A percentile compares a stretch with the other conserved stretches of the same genome.
These are phyloP conservation scores for Cadophora gregata DNA, from an alignment of 2,329 filamentous ascomycete genomes.

Conservation along the genomic window DNA sequence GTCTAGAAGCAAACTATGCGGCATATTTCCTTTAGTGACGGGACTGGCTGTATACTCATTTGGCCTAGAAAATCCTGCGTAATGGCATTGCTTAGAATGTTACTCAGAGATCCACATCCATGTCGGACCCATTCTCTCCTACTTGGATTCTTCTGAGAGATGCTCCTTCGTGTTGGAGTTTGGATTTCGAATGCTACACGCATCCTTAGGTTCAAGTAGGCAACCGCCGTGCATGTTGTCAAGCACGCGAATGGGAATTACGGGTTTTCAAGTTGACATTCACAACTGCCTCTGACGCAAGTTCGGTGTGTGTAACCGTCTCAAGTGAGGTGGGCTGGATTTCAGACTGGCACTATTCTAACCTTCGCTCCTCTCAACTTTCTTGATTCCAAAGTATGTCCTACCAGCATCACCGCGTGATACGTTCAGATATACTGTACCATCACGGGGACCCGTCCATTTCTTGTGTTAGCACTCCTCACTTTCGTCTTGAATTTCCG, in stretches of 20 bases:
- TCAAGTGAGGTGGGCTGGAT: constrained; percentile 21
- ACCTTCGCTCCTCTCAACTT: constrained; percentile 16
- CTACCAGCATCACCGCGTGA: constrained; percentile 27
- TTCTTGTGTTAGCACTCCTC: constrained; percentile 12
- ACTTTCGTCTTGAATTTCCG: not conserved
- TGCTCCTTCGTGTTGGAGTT: constrained; percentile 12
- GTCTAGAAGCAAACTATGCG: constrained; percentile 27
- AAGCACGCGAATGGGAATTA: constrained; percentile 34
- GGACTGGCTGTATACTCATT: constrained; percentile 18
- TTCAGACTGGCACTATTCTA: constrained; percentile 10
- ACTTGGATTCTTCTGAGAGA: not conserved
- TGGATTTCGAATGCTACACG: constrained; percentile 20
- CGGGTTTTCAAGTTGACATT: constrained; percentile 13
- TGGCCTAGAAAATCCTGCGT: constrained; percentile 24
- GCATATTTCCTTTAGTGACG: constrained; percentile 16
- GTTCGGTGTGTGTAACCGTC: constrained; percentile 15
- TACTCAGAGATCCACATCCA: constrained; percentile 15
- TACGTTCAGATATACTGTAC: constrained; percentile 16
- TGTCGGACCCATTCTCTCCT: constrained; percentile 5
- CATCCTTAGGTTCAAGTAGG: constrained; percentile 27
- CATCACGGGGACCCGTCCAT: constrained; percentile 14
- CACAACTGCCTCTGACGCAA: constrained; percentile 1
- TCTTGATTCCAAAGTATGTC: constrained; percentile 25
- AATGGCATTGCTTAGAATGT: constrained; percentile 25
- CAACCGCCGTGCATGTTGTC: constrained; percentile 35